Base-by-base conservation (phyloP, 2,329 filamentous ascomycete genomes). In the Atkinsonella hypoxylon region DNA sequence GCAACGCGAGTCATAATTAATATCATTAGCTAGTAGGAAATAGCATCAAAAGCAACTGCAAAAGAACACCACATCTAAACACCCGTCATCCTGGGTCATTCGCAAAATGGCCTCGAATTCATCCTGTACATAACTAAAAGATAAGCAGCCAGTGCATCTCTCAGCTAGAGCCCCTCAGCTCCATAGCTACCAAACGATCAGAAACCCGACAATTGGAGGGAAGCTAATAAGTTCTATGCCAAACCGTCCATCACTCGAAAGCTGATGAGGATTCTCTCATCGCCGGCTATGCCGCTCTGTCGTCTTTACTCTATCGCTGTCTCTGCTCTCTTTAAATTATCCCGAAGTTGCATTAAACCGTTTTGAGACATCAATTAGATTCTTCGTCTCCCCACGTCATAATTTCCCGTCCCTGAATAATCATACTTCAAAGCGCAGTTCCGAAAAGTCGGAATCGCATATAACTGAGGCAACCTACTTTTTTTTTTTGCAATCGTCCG, bases 161-260 rank as follows among this genome's bases (percentile, higher is more conserved):
- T 30, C 46, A 39, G 30, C 31, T 9, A 32, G 31, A 50, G 41
- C 31, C 26, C 34, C 32, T 36, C 43, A 38, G 13, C 31, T 50
- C 48, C 17, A 47, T 49, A 22, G 49, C 45, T 42, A 42, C 38
- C 31, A 15, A 20, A 45, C 40, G 30, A 42, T 47, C 41, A 18
- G 26, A 44, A 22, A 40, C 17, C 7, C 20, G 22, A 46, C 45
- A 40, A 20, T 32, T 15, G 17, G 48, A 36, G 30, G 26, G 17
- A 46, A 38, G 30, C 34, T 13, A 48, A 18, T 34, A 7, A 42
- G 40, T 20, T 53, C 45, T 51, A 49, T 53, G 36, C 49, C 51
- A 51, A 49, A 36, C 48, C 42, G 22, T 34, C 31, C 34, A 26
- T 39, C 8, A 26, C 40, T 2, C 22, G 42, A 6, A n/a, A 34